These are phyloP conservation scores for Thelephora aurantiotincta DNA, from an alignment of 768 basidiomycete species.

Conservation along the genomic window DNA sequence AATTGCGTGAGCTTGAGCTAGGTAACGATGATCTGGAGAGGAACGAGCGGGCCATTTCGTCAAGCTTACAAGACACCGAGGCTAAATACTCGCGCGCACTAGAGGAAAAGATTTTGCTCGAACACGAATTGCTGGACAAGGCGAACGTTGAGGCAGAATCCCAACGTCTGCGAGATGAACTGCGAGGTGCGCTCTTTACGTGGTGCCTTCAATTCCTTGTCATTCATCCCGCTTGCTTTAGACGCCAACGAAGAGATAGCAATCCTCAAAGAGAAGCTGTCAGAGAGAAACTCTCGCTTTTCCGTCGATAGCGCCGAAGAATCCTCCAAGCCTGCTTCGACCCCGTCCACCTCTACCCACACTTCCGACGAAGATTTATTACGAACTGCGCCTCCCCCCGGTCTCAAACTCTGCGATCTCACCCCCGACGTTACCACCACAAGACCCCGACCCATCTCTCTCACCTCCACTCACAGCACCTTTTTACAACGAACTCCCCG, in stretches of 20 bases:
- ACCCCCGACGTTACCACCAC: constrained; percentile 25
- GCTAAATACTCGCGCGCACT: constrained; percentile 78
- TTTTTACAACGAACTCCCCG: constrained; percentile 30
- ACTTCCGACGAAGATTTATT: constrained; percentile 45
- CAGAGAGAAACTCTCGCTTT: constrained; percentile 21
- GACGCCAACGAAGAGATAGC: constrained; percentile 78
- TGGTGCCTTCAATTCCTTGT: neutral
- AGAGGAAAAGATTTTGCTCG: constrained; percentile 94
- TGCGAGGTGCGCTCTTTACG: constrained; percentile 51
- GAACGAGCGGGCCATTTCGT: constrained; percentile 80
- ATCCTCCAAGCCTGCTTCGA: constrained; percentile 13
- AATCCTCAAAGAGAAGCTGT: constrained; percentile 67
- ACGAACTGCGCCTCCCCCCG: constrained; percentile 40
- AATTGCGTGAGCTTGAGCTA: constrained; percentile 84
- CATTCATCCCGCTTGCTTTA: constrained; percentile 17
- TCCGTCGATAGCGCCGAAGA: constrained; percentile 8
- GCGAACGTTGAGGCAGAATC: constrained; percentile 81
- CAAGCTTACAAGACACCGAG: constrained; percentile 74
- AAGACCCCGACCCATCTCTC: constrained; percentile 8
- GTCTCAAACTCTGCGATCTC: constrained; percentile 47
- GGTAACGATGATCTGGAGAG: constrained; percentile 96
- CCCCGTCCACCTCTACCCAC: constrained; percentile 18
- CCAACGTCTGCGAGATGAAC: constrained; percentile 84
- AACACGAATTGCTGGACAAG: constrained; percentile 89
- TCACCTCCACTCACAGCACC: constrained; percentile 5